Evolutionary conservation across 1,284 basidiomycete species (phyloP).

Genomic region (Fomitopsis schrenkii): DNA sequence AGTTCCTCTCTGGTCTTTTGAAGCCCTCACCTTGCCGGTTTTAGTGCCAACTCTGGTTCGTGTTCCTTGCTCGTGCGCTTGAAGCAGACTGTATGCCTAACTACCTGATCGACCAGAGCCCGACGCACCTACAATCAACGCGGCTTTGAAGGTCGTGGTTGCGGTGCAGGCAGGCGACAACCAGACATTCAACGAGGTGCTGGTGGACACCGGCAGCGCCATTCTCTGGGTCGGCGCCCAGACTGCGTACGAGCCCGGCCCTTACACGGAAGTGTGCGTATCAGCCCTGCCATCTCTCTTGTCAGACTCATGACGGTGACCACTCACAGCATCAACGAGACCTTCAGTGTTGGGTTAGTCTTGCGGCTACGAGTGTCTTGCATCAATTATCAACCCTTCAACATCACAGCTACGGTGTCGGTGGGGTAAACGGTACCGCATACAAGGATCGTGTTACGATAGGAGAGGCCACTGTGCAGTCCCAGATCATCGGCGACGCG

Average conservation of each 20-base stretch:
- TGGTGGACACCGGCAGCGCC: constrained; percentile 14
- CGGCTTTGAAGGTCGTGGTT: constrained; percentile 7
- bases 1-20: background rate
- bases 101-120: constrained; percentile 12
- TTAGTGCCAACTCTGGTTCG: background rate
- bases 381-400: background rate
- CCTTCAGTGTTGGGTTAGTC: constrained; percentile 4
- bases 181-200: constrained; percentile 11
- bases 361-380: background rate
- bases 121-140: constrained; percentile 4
- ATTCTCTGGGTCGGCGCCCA: constrained; percentile 12
- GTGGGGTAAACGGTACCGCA: constrained; percentile 7
- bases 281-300: background rate
- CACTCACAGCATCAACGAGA: constrained; percentile 3
- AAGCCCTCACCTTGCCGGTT: background rate
- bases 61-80: no score
- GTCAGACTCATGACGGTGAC: background rate
- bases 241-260: constrained; percentile 7
- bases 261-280: constrained; percentile 6
- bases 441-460: constrained; percentile 12
- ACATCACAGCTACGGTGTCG: constrained; percentile 5
- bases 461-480: constrained; percentile 5
- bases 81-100: no score
- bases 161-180: constrained; percentile 8
- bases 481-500: constrained; percentile 11